Evolutionary conservation across 805 yeast genomes (phyloP), one percentile per base, ranked within the genome.

Genomic region (Cyberlindnera saturnus): DNA sequence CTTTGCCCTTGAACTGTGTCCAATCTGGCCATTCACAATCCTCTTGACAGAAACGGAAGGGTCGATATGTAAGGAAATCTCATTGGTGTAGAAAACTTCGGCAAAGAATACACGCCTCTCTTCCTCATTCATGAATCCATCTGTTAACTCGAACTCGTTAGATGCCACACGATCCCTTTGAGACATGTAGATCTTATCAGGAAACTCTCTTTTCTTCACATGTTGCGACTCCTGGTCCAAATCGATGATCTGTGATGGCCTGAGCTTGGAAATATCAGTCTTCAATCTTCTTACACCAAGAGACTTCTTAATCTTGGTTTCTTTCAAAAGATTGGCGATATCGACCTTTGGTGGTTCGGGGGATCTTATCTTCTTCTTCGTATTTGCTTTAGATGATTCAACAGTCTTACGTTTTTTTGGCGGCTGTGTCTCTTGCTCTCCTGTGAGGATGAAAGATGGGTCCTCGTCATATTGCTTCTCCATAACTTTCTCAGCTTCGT

Each of bases 81-180:
- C 43, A 36, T 43, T 3, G 39, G 35, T 8, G 48, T 41, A 20
- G 40, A 45, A 32, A 44, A 47, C 11, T 18, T 36, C 43, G 10
- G 52, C 43, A 32, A 53, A 44, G 36, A 56, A 56, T n/a, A 46
- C 46, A 3, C 38, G 42, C 6, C 39, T 34, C 23, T 56, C 60
- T 5, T 36, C 18, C 2, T 31, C 45, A 2, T 43, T 48, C 9
- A 57, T 38, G 26, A 49, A 50, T 1, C 62, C 62, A n/a, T 52
- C 56, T 5, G 33, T 32, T 1, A 36, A 41, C 3, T 29, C 37
- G 30, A 55, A 48, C 0, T 38, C 32, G 8, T 16, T 36, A 1
- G 43, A 29, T 5, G 41, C 46, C 11, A 53, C 5, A 2, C 11
- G 13, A 40, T 57, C 59, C 16, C 18, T 39, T 11, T 47, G 47